Conservation (phyloP, 2,329 filamentous ascomycete genomes). For the Corinectria fuckeliana region DNA sequence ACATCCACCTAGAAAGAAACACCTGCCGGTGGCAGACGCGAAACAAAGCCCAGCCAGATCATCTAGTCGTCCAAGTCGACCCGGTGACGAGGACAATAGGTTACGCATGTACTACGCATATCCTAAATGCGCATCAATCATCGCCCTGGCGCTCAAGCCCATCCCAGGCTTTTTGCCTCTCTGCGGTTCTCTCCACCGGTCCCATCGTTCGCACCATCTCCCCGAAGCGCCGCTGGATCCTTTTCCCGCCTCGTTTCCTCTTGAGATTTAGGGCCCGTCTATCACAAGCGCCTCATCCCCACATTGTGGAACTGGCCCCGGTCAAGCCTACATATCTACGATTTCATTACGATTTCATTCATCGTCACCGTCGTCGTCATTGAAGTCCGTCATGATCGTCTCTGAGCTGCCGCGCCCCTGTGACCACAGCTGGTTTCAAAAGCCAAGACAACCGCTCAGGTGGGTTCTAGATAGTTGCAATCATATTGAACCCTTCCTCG, state of each 20-base stretch:
- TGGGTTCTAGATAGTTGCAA: no score
- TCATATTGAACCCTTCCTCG: not conserved
- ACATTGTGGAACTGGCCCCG: not conserved
- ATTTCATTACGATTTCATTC: not conserved
- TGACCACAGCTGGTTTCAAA: not conserved
- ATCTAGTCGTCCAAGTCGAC: not conserved
- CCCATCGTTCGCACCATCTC: not conserved
- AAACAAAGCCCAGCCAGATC: not conserved
- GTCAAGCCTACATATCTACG: not conserved
- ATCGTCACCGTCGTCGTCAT: no score
- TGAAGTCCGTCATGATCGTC: not conserved
- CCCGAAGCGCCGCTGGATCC: not conserved
- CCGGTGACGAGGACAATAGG: not conserved
- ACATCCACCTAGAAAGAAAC: not conserved
- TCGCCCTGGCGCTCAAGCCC: not conserved
- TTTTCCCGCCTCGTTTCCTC: not conserved
- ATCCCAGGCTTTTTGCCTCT: not conserved
- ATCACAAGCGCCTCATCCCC: not conserved
- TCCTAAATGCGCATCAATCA: constrained; percentile 4
- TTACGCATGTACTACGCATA: not conserved
- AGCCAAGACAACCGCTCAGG: not conserved
- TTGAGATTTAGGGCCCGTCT: not conserved
- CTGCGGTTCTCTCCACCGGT: not conserved
- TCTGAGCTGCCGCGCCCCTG: constrained; percentile 5
- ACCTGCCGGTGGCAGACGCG: not conserved